These are phyloP conservation scores for Ammopiptanthus mongolicus DNA, from an alignment of 306 rosid genomes.

Conservation along the genomic window DNA sequence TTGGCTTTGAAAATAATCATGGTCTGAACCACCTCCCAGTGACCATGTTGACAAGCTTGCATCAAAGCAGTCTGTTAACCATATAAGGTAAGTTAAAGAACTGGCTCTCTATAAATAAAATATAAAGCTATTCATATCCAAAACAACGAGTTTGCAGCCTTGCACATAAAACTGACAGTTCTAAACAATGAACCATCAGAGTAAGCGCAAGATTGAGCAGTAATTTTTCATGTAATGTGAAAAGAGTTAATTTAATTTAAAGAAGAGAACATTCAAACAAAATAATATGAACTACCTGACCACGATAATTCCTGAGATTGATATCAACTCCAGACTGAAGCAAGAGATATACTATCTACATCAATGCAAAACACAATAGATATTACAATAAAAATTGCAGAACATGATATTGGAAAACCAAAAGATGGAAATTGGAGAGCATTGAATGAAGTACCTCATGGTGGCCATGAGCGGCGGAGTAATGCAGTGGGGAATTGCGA, in stretches of 20 bases:
- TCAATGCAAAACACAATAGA: constrained; percentile 25
- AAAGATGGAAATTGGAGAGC: background rate
- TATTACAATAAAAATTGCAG: background rate
- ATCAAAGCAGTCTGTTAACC: constrained; percentile 91
- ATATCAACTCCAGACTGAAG: constrained; percentile 95
- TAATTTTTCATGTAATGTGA: background rate
- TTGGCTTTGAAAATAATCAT: constrained; percentile 66
- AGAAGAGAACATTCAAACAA: background rate
- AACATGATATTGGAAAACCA: background rate
- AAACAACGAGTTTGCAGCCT: background rate
- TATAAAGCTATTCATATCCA: background rate
- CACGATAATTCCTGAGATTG: constrained; percentile 89
- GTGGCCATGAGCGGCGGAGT: constrained; percentile 98
- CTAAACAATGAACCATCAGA: background rate
- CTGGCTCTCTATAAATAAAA: background rate
- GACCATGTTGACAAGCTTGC: constrained; percentile 99
- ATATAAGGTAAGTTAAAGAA: constrained; percentile 9
- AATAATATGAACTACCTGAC: constrained; percentile 64
- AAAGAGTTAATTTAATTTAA: background rate
- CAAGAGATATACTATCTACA: constrained; percentile 78
- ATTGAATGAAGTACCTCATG: constrained; percentile 66
- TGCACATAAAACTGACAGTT: background rate
- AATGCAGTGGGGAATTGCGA: constrained; percentile 94
- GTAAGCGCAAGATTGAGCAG: background rate
- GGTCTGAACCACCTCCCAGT: constrained; percentile 92